Evolutionary conservation across 2,329 filamentous ascomycete species (phyloP).

Genomic region (Pseudogymnoascus sp.): DNA sequence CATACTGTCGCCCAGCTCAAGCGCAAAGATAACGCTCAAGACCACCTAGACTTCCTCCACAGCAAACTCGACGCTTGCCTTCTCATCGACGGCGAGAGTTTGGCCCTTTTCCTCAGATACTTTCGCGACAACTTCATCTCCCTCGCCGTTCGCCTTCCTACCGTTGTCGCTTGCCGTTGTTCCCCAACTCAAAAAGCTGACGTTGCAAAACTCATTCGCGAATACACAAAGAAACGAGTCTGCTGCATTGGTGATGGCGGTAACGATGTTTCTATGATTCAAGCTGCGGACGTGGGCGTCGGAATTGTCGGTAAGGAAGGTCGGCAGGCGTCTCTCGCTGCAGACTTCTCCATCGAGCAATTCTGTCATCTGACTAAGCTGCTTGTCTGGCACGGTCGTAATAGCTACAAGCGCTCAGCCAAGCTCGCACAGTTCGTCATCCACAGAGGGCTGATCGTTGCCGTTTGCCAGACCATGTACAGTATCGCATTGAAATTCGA

Average conservation of each 20-base stretch:
- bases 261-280: constrained; percentile 99
- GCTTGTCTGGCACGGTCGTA: constrained; percentile 97
- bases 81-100: constrained; percentile 88
- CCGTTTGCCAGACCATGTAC: constrained; percentile 95
- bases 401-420: constrained; percentile 91
- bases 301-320: constrained; percentile 98
- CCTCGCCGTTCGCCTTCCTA: constrained; percentile 77
- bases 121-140: constrained; percentile 83
- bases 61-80: constrained; percentile 83
- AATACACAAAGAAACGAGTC: constrained; percentile 87
- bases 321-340: constrained; percentile 85
- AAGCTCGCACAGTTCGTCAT: constrained; percentile 98
- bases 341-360: constrained; percentile 93
- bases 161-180: constrained; percentile 93
- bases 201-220: constrained; percentile 81
- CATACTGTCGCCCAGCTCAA: constrained; percentile 85
- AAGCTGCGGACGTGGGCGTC: constrained; percentile 94
- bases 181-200: constrained; percentile 97
- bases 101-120: constrained; percentile 74
- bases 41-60: constrained; percentile 80
- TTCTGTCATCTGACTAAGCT: constrained; percentile 94
- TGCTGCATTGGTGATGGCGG: constrained; percentile 97
- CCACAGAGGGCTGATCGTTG: constrained; percentile 90
- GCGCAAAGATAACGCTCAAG: constrained; percentile 76
- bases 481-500: constrained; percentile 89